phyloP scores from a whole-genome alignment of 257 asterid genomes.

The Osmanthus fragrans region DNA sequence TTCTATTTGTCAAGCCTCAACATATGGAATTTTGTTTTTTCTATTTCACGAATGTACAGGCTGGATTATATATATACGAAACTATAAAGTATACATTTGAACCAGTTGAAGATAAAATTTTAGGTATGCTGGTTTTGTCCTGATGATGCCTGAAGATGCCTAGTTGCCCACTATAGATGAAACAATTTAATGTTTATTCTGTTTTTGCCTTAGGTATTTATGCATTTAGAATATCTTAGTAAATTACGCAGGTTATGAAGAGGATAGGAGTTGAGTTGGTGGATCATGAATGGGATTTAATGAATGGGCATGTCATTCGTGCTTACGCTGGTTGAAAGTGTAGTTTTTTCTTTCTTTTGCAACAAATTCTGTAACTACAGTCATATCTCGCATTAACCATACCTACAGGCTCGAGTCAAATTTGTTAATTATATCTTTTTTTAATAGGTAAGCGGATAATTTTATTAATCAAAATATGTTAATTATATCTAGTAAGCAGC shows the following conservation, averaged over 20 bases:
- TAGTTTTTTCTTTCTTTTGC: background rate
- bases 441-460: too few relatives aligned
- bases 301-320: background rate
- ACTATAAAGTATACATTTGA: background rate
- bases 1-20: slow-evolving; percentile 6
- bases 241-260: background rate
- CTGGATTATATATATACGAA: too few relatives aligned
- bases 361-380: background rate
- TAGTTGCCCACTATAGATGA: background rate
- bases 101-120: background rate
- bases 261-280: background rate
- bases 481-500: background rate
- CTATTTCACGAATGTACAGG: too few relatives aligned
- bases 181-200: slow-evolving; percentile 8
- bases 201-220: slow-evolving; percentile 9
- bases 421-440: background rate
- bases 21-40: background rate
- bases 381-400: background rate
- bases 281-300: slow-evolving; percentile 10
- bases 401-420: background rate
- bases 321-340: background rate
- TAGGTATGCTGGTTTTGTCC: background rate
- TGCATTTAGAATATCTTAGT: slow-evolving; percentile 2
- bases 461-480: background rate
- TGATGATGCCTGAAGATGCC: slow-evolving; percentile 9